Conservation (phyloP, 225 moss, liverwort and hornwort species). For the Polytrichum commune region DNA sequence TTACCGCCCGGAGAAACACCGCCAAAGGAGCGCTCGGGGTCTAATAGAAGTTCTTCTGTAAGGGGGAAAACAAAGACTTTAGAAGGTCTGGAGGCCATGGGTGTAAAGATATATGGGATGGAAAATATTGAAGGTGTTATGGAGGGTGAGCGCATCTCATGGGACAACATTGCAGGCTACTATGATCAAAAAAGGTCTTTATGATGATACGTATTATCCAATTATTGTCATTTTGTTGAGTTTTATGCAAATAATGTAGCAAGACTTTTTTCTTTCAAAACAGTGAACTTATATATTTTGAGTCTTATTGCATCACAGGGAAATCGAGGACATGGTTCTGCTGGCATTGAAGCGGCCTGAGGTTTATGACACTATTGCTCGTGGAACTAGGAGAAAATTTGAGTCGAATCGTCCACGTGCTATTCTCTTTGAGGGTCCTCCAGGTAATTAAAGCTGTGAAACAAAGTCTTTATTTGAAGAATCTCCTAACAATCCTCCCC, state of each 20-base stretch:
- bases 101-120: constrained; percentile 75
- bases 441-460: constrained; percentile 37
- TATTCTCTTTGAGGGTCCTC: constrained; percentile 86
- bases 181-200: constrained; percentile 74
- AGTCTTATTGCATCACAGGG: constrained; percentile 19
- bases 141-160: constrained; percentile 49
- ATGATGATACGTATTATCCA: neutral
- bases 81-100: constrained; percentile 73
- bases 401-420: constrained; percentile 84
- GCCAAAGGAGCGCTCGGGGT: constrained; percentile 39
- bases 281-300: no score
- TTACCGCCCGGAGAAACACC: constrained; percentile 29
- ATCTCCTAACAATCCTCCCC: no score
- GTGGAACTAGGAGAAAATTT: constrained; percentile 76
- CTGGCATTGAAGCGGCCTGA: constrained; percentile 77
- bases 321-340: constrained; percentile 84
- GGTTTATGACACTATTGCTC: constrained; percentile 78
- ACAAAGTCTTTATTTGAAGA: no score
- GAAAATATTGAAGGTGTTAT: constrained; percentile 34
- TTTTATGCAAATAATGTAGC: no score
- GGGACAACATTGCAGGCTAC: constrained; percentile 82
- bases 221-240: neutral
- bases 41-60: constrained; percentile 12
- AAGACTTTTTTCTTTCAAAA: no score
- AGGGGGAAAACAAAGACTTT: constrained; percentile 56